A percentile compares a stretch with the other conserved stretches of the same genome.
Evolutionary conservation across 192 early-diverging fungal species (phyloP).

Genomic region (Podila minutissima): DNA sequence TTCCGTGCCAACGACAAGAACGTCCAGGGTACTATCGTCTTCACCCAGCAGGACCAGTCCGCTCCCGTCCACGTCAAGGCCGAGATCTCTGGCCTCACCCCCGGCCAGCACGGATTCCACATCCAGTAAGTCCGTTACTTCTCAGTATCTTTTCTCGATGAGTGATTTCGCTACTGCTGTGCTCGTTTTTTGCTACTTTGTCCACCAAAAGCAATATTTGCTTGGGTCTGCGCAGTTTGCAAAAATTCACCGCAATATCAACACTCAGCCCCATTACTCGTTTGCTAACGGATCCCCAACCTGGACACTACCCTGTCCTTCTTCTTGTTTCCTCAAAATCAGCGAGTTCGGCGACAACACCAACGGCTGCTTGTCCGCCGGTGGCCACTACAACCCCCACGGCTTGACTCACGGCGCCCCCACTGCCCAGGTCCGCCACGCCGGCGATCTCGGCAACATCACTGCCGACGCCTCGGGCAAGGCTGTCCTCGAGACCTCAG

Average conservation of each 20-base stretch:
- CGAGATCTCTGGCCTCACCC: constrained; percentile 67
- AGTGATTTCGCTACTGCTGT: background rate
- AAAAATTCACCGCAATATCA: too few species aligned
- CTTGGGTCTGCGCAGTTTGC: too few species aligned
- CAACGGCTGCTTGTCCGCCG: constrained; percentile 88
- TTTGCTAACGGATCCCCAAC: too few species aligned
- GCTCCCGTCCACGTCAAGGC: constrained; percentile 66
- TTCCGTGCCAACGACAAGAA: constrained; percentile 70
- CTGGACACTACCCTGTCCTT: too few species aligned
- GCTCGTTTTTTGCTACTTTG: too few species aligned
- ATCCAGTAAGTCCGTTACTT: constrained; percentile 63
- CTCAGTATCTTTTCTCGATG: background rate
- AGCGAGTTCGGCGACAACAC: constrained; percentile 84
- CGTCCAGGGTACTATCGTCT: constrained; percentile 76
- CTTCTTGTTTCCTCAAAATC: background rate
- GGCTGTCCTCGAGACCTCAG: constrained; percentile 61
- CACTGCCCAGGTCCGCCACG: constrained; percentile 73
- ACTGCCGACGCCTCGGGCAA: constrained; percentile 63
- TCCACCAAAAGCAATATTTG: too few species aligned
- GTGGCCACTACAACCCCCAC: constrained; percentile 88
- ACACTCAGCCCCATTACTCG: too few species aligned
- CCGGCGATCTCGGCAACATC: constrained; percentile 93
- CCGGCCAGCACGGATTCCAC: constrained; percentile 90
- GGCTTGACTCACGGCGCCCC: constrained; percentile 84
- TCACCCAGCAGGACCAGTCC: constrained; percentile 72